Evolutionary conservation across 805 yeast genomes (phyloP).

Genomic region (Saturnispora silvae): DNA sequence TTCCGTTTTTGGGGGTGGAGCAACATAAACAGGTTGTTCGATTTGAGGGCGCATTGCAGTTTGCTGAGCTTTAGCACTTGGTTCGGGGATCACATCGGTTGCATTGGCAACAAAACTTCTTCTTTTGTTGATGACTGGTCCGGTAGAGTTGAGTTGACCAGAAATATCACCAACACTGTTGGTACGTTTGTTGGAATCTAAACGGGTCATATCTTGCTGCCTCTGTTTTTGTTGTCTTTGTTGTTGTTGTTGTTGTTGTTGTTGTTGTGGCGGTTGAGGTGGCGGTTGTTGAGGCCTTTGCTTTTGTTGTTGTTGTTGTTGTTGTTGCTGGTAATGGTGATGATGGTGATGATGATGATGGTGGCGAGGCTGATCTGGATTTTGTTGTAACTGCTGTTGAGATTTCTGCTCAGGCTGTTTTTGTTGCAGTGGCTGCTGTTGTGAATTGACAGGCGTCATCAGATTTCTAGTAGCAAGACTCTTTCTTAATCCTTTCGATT

Average conservation of each 20-base stretch:
- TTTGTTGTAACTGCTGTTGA: not conserved
- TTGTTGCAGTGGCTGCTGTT: not conserved
- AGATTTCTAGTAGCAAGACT: no score
- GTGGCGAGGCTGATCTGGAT: no score
- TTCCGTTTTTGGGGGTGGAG: not conserved
- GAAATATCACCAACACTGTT: no score
- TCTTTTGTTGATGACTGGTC: no score
- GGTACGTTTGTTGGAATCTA: no score
- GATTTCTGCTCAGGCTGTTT: constrained; percentile 3
- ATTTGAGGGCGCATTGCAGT: not conserved
- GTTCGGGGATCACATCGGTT: not conserved
- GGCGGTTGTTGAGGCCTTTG: no score
- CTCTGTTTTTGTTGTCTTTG: not conserved
- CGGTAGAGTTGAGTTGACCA: no score
- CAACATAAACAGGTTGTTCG: not conserved
- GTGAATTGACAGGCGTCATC: no score
- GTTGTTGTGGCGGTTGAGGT: not conserved
- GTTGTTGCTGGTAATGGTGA: constrained; percentile 1
- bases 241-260: not conserved
- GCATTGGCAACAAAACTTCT: not conserved
- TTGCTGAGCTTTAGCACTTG: no score
- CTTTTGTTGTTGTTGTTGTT: constrained; percentile 1
- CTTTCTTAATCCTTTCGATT: no score
- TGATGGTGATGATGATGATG: not conserved
- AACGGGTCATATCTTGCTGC: no score